Percentiles rank a stretch among this genome's conserved stretches.
These are phyloP conservation scores for Aspergillus sclerotioniger DNA, from an alignment of 495 filamentous ascomycete genomes.

Conservation along the genomic window DNA sequence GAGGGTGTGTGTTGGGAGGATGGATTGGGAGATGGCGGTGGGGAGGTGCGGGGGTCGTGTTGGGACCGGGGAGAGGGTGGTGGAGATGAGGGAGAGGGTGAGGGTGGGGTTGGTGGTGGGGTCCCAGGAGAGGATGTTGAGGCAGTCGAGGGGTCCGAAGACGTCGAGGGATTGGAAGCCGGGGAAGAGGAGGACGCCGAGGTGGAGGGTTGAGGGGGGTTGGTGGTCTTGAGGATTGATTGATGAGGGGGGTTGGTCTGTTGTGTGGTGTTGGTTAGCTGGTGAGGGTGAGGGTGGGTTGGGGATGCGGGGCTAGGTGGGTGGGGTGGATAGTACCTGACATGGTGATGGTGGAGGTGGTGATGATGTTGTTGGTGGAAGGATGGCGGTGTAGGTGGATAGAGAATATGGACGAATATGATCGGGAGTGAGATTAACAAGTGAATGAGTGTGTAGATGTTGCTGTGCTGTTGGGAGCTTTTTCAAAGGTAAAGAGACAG, in stretches of 20 bases:
- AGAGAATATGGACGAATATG: too few relatives aligned
- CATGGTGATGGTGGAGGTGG: not conserved
- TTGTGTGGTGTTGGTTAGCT: not conserved
- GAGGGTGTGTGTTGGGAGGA: constrained; percentile 66
- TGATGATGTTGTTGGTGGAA: too few relatives aligned
- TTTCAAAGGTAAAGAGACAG: too few relatives aligned
- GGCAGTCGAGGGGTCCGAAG: constrained; percentile 59
- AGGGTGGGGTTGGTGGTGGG: constrained; percentile 22
- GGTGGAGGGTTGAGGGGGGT: constrained; percentile 13
- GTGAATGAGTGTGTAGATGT: too few relatives aligned
- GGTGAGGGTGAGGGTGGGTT: not conserved
- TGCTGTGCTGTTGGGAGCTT: too few relatives aligned
- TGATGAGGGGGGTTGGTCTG: too few relatives aligned
- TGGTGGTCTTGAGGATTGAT: too few relatives aligned
- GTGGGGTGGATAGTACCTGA: not conserved
- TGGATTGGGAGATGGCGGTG: constrained; percentile 32
- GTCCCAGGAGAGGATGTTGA: constrained; percentile 52
- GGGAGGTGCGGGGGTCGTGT: constrained; percentile 26
- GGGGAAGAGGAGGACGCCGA: constrained; percentile 30
- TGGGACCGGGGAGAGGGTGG: constrained; percentile 50
- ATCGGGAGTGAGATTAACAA: too few relatives aligned
- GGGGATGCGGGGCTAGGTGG: not conserved
- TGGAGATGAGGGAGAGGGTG: constrained; percentile 47
- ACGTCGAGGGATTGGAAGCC: constrained; percentile 46
- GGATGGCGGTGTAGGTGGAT: too few relatives aligned